Evolutionary conservation across 768 basidiomycete species (phyloP), one percentile per base, ranked within the genome.

Genomic region (Tylopilus sp.): DNA sequence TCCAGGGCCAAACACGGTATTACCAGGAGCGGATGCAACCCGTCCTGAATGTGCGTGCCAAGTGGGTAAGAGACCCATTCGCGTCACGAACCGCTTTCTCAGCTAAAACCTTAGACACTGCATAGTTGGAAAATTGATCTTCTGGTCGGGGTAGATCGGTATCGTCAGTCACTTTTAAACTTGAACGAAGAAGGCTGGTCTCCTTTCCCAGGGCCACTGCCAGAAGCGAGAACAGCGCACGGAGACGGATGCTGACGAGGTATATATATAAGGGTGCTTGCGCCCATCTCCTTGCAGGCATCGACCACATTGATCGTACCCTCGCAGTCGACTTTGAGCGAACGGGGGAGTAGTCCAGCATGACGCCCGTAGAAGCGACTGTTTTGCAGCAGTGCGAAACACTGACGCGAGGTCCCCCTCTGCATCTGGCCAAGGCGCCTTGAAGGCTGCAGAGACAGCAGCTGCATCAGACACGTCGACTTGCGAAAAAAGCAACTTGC

Each of bases 1-100:
- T 33, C 86, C 80, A 2, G 87, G 82, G 2, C 88, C 88, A 64
- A 80, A 91, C 4, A 88, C 69, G 0, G 85, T 86, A 53, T 89
- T 89, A 1, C 88, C 86, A 3, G 88, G 88, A n/a, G n/a, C 88
- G 80, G 39, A 91, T 73, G 54, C 80, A 84, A 0, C 88, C 87
- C 8, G 87, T 90, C 45, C 85, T 76, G 40, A 90, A 63, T 12
- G 72, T 59, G 20, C 53, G 50, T 39, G 53, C 18, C 70, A 61
- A 17, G 13, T 52, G 64, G 4, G 71, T 68, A 2, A 58, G 51
- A n/a, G 69, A 62, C 51, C 68, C 48, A 69, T 79, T 57, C 65
- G 79, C 64, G 57, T 60, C 57, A 47, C 77, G 69, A 12, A 82
- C 78, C 11, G 66, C 60, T 31, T 55, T 56, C 62, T 91, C 88